phyloP scores from a whole-genome alignment of 1,139 yeast genomes.

The Petasospora rhodanensis region DNA sequence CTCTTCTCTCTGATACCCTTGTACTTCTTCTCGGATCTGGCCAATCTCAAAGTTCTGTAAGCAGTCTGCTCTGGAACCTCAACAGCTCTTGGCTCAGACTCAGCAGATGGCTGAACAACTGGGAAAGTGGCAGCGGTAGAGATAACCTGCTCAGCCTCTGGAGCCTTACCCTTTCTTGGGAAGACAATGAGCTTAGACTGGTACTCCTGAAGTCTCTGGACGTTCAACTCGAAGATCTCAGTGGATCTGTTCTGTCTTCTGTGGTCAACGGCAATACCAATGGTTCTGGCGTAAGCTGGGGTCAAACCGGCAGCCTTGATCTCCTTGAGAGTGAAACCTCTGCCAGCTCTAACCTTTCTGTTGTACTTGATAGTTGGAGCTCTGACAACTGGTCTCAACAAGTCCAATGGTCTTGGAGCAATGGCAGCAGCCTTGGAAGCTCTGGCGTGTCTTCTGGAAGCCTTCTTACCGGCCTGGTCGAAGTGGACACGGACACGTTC shows the following conservation, averaged over 20 bases:
- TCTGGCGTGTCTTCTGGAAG: slow-evolving; percentile 92
- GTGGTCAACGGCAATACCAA: slow-evolving; percentile 99
- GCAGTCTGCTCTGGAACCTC: slow-evolving; percentile 88
- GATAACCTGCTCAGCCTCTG: slow-evolving; percentile 72
- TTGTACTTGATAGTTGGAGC: slow-evolving; percentile 98
- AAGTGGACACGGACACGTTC: slow-evolving; percentile 98
- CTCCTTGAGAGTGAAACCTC: slow-evolving; percentile 98
- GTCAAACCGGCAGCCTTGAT: slow-evolving; percentile 96
- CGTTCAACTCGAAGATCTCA: slow-evolving; percentile 93
- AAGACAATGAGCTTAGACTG: slow-evolving; percentile 73
- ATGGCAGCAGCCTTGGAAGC: slow-evolving; percentile 89
- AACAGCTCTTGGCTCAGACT: slow-evolving; percentile 86
- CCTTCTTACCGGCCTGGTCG: slow-evolving; percentile 99
- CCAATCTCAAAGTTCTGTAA: slow-evolving; percentile 91
- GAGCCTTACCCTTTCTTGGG: slow-evolving; percentile 80
- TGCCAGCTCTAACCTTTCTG: slow-evolving; percentile 99
- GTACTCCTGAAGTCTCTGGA: slow-evolving; percentile 95
- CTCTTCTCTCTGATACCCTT: slow-evolving; percentile 97
- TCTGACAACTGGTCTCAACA: slow-evolving; percentile 96
- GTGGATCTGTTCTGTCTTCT: slow-evolving; percentile 99
- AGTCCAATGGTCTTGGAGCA: slow-evolving; percentile 97
- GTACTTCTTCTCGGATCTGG: slow-evolving; percentile 91
- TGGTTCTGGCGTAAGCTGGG: slow-evolving; percentile 94
- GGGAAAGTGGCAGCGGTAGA: slow-evolving; percentile 87
- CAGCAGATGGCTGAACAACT: slow-evolving; percentile 72